Conservation (phyloP, 2,329 filamentous ascomycete species). For the Microsporum ferrugineum region DNA sequence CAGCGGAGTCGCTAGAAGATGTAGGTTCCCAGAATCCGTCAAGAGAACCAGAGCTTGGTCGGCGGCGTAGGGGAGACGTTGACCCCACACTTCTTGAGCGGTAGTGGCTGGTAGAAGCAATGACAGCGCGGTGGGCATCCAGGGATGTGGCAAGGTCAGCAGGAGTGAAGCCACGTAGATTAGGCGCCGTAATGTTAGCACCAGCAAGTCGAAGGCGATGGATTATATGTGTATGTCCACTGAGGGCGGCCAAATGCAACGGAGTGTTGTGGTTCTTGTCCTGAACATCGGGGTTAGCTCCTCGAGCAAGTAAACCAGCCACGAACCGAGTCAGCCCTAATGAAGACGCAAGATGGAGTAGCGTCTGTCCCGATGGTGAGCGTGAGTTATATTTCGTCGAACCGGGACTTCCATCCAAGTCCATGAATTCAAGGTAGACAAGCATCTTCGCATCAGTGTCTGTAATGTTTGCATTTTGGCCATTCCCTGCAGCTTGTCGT, state of each 20-base stretch:
- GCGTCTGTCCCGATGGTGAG: slow-evolving; percentile 57
- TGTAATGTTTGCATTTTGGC: slow-evolving; percentile 29
- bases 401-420: slow-evolving; percentile 61
- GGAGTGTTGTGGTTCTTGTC: slow-evolving; percentile 74
- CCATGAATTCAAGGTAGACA: slow-evolving; percentile 64
- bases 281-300: slow-evolving; percentile 62
- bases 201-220: slow-evolving; percentile 61
- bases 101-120: slow-evolving; percentile 49
- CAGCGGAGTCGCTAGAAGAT: slow-evolving; percentile 35
- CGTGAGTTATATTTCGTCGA: slow-evolving; percentile 56
- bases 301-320: slow-evolving; percentile 62
- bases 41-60: slow-evolving; percentile 51
- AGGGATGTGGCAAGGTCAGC: slow-evolving; percentile 59
- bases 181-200: slow-evolving; percentile 59
- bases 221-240: slow-evolving; percentile 64
- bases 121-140: slow-evolving; percentile 52
- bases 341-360: slow-evolving; percentile 68
- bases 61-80: slow-evolving; percentile 40
- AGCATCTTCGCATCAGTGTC: slow-evolving; percentile 59
- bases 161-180: slow-evolving; percentile 57
- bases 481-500: slow-evolving; percentile 31
- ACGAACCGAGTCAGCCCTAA: slow-evolving; percentile 65
- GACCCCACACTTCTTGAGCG: slow-evolving; percentile 54
- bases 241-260: slow-evolving; percentile 68
- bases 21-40: slow-evolving; percentile 55